These are phyloP conservation scores for Chlorophyllum brunneum DNA, from an alignment of 768 basidiomycete genomes.

Conservation along the genomic window DNA sequence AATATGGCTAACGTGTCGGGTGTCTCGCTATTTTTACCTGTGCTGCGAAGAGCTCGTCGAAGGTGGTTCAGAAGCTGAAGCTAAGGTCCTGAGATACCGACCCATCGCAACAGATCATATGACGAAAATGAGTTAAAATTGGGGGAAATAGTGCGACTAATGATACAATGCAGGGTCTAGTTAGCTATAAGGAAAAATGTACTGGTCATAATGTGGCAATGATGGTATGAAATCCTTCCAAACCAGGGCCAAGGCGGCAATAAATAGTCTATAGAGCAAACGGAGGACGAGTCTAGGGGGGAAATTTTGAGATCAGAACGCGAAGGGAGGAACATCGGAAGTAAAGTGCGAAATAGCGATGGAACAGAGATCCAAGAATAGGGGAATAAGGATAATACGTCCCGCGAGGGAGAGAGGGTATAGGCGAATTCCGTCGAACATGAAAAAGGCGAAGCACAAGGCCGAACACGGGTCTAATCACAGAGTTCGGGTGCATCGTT, in stretches of 20 bases:
- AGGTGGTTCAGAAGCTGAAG: too few relatives aligned
- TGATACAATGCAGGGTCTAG: constrained; percentile 11
- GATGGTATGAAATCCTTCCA: constrained; percentile 10
- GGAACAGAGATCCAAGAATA: background rate
- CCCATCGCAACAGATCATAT: too few relatives aligned
- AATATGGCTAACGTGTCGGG: too few relatives aligned
- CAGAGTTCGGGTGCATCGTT: constrained; percentile 48
- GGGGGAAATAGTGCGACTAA: background rate
- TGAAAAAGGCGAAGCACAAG: background rate
- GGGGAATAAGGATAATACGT: constrained; percentile 7
- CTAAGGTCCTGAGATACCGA: too few relatives aligned
- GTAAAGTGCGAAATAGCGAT: background rate
- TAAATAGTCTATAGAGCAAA: constrained; percentile 4
- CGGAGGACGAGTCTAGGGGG: background rate
- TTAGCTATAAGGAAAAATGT: constrained; percentile 1
- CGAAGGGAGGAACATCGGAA: background rate
- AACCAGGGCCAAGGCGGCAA: background rate
- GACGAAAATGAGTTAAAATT: background rate
- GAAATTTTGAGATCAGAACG: background rate
- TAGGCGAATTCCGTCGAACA: background rate
- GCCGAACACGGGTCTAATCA: constrained; percentile 31
- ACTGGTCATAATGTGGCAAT: background rate
- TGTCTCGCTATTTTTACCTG: too few relatives aligned
- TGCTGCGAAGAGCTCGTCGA: too few relatives aligned
- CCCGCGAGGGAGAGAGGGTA: background rate